Percentiles rank a stretch among this genome's conserved stretches.
Conservation (phyloP, 371 early-diverging fungal genomes). For the Syncephalis plumigaleata region DNA sequence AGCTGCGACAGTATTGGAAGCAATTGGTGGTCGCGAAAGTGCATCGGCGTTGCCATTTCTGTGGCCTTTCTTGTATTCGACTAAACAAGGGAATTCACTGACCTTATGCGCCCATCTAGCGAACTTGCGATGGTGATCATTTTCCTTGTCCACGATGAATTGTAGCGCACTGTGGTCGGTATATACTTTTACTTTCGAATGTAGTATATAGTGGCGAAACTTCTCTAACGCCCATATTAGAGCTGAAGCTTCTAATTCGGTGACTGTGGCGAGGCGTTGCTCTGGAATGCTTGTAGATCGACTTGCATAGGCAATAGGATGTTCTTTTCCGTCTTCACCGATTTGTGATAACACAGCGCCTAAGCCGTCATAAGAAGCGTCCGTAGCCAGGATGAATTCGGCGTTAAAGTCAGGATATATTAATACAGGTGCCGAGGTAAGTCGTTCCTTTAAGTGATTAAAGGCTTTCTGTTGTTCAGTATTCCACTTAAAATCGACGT, state of each 20-base stretch:
- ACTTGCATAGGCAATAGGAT: conserved; percentile 5
- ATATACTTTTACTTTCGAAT: conserved; percentile 8
- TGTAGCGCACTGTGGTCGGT: conserved; percentile 16
- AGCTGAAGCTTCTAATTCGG: conserved; percentile 14
- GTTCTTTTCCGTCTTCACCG: background rate
- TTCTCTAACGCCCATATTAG: conserved; percentile 3
- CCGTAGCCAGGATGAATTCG: conserved; percentile 11
- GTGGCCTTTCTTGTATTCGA: no score
- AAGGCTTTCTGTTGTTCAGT: conserved; percentile 9
- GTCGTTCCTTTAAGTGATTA: conserved; percentile 5
- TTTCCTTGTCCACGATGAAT: conserved; percentile 5
- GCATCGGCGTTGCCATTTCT: no score
- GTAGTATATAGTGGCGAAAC: conserved; percentile 13
- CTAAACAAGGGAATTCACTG: no score
- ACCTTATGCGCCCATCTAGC: conserved; percentile 8
- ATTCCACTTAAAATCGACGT: conserved; percentile 10
- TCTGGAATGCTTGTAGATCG: conserved; percentile 4
- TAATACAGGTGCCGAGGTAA: conserved; percentile 10
- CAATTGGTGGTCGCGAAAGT: no score
- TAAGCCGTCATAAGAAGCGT: conserved; percentile 13
- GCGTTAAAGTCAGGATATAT: conserved; percentile 10
- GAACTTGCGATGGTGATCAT: conserved; percentile 6
- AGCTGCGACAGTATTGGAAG: no score
- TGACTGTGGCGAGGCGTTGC: conserved; percentile 3
- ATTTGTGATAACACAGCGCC: conserved; percentile 14